Evolutionary conservation across 2,329 filamentous ascomycete species (phyloP).

Genomic region (Cordyceps cateniannulata): DNA sequence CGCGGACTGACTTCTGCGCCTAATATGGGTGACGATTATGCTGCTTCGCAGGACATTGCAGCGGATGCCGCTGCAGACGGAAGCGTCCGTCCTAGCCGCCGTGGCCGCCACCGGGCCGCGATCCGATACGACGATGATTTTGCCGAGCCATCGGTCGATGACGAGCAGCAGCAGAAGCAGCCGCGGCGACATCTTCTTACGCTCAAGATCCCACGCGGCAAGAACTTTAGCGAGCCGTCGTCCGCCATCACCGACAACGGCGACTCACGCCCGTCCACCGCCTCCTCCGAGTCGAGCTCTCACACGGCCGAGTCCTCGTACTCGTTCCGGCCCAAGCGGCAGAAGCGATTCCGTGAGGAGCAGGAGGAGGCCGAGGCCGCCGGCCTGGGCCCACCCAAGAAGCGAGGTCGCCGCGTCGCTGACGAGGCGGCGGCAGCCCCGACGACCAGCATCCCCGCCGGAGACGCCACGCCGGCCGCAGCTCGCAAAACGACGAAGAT

Average conservation of each 20-base stretch:
- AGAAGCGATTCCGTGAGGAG: slow-evolving; percentile 47
- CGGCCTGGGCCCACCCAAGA: slow-evolving; percentile 32
- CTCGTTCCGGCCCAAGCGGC: slow-evolving; percentile 48
- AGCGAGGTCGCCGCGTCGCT: slow-evolving; percentile 23
- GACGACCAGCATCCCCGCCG: neutral
- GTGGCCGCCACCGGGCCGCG: slow-evolving; percentile 12
- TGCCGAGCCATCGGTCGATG: slow-evolving; percentile 16
- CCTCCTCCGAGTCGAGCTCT: slow-evolving; percentile 45
- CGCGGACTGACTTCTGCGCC: slow-evolving; percentile 15
- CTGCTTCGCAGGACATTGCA: slow-evolving; percentile 19
- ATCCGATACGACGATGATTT: slow-evolving; percentile 8
- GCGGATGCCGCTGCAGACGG: slow-evolving; percentile 19
- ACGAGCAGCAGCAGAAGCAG: slow-evolving; percentile 21
- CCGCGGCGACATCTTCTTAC: slow-evolving; percentile 28
- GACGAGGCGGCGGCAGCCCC: neutral
- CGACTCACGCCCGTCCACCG: slow-evolving; percentile 45
- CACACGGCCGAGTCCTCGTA: slow-evolving; percentile 45
- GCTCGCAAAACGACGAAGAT: slow-evolving; percentile 32
- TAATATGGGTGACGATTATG: slow-evolving; percentile 21
- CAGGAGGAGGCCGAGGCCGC: slow-evolving; percentile 35
- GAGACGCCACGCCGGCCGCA: slow-evolving; percentile 10
- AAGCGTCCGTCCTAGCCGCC: slow-evolving; percentile 14
- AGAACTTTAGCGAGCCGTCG: slow-evolving; percentile 32
- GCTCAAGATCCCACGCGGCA: slow-evolving; percentile 35
- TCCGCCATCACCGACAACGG: slow-evolving; percentile 34